These are phyloP conservation scores for Microbotryum silenes-acaulis DNA, from an alignment of 1,284 basidiomycete species.

Conservation along the genomic window DNA sequence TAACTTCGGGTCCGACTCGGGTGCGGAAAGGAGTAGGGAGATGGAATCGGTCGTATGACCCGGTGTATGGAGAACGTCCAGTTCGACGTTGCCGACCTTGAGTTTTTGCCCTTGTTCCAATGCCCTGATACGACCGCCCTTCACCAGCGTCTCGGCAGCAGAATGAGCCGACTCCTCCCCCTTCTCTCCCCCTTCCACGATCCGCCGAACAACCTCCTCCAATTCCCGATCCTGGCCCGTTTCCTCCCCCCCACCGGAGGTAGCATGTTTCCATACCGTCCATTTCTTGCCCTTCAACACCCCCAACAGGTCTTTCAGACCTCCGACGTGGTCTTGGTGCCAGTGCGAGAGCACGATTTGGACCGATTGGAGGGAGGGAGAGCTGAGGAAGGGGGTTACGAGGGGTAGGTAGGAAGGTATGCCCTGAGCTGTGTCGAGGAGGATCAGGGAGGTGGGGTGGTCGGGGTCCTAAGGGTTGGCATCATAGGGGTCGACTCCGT, in stretches of 20 bases:
- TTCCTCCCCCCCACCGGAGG: no score
- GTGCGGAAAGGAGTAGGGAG: slow-evolving; percentile 35
- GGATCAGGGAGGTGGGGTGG: slow-evolving; percentile 57
- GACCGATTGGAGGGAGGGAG: slow-evolving; percentile 30
- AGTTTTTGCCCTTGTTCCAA: slow-evolving; percentile 46
- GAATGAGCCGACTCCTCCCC: neutral
- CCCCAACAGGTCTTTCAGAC: slow-evolving; percentile 61
- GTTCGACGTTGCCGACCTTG: slow-evolving; percentile 36
- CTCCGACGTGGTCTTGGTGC: slow-evolving; percentile 79
- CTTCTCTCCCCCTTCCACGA: neutral
- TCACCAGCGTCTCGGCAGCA: slow-evolving; percentile 31
- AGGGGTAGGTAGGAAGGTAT: slow-evolving; percentile 51
- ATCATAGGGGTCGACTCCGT: neutral
- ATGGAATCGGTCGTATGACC: slow-evolving; percentile 88
- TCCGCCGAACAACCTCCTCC: neutral
- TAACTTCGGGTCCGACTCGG: slow-evolving; percentile 45
- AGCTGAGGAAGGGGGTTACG: slow-evolving; percentile 40
- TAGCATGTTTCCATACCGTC: no score
- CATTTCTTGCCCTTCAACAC: slow-evolving; percentile 47
- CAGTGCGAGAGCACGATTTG: slow-evolving; percentile 83
- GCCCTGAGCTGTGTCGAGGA: slow-evolving; percentile 85
- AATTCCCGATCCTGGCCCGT: neutral
- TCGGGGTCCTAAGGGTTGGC: slow-evolving; percentile 4
- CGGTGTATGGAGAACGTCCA: slow-evolving; percentile 65
- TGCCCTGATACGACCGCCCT: slow-evolving; percentile 9